Conservation (phyloP, 345 rosid species). For the Eucalyptus camaldulensis region DNA sequence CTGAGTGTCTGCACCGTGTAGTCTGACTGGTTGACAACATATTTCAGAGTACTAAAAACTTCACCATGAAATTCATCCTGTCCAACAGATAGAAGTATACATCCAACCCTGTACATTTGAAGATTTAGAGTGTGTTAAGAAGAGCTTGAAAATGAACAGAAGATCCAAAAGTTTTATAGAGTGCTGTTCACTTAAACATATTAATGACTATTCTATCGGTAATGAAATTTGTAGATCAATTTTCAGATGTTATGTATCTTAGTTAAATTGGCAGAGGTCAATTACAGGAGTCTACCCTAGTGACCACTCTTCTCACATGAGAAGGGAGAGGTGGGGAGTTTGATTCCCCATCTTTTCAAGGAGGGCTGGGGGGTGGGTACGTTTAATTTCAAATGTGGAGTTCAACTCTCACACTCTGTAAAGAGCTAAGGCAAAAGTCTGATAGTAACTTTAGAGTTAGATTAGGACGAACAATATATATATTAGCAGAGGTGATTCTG, state of each 20-base stretch:
- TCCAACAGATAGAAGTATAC: conserved; percentile 87
- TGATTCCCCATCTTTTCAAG: too few species aligned
- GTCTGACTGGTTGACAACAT: conserved; percentile 90
- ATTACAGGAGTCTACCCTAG: too few species aligned
- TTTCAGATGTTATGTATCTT: not conserved
- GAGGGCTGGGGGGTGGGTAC: too few species aligned
- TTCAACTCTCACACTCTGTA: too few species aligned
- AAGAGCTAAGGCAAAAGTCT: too few species aligned
- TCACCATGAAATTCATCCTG: conserved; percentile 74
- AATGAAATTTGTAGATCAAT: not conserved
- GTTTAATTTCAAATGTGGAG: too few species aligned
- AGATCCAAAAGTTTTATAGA: not conserved
- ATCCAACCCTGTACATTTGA: conserved; percentile 48
- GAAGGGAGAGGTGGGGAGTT: too few species aligned
- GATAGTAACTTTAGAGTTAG: too few species aligned
- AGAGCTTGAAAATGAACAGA: not conserved
- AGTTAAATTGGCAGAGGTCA: not conserved
- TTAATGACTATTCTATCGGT: not conserved
- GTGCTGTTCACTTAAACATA: not conserved
- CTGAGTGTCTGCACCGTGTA: conserved; percentile 72
- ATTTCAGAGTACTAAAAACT: conserved; percentile 64
- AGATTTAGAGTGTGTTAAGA: not conserved
- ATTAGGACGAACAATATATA: too few species aligned
- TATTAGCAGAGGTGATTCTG: not conserved
- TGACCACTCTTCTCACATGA: too few species aligned